A percentile compares a stretch with the other conserved stretches of the same genome.
Conservation (phyloP, 345 rosid species). For the Abelmoschus esculentus region DNA sequence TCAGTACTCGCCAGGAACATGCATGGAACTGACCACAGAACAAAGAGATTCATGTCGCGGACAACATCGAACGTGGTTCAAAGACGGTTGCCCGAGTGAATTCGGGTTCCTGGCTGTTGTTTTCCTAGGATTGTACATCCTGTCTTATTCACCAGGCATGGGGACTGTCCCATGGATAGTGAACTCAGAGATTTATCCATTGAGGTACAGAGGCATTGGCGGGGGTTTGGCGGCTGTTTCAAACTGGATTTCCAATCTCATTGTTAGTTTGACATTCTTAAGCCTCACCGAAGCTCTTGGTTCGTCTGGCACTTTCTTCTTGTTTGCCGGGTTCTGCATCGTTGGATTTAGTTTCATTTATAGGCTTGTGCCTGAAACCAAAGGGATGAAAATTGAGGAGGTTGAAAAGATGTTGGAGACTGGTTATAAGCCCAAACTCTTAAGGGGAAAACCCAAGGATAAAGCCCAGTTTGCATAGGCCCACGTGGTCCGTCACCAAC, state of each 20-base stretch:
- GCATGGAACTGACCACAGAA: slow-evolving; percentile 30
- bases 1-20: slow-evolving; percentile 68
- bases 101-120: slow-evolving; percentile 69
- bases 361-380: slow-evolving; percentile 69
- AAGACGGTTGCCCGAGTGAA: slow-evolving; percentile 70
- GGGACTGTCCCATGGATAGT: slow-evolving; percentile 85
- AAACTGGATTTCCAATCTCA: slow-evolving; percentile 70
- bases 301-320: slow-evolving; percentile 53
- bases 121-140: slow-evolving; percentile 59
- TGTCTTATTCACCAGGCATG: slow-evolving; percentile 75
- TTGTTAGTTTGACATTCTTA: slow-evolving; percentile 57
- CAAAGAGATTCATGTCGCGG: slow-evolving; percentile 26
- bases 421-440: slow-evolving; percentile 45
- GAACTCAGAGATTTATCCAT: slow-evolving; percentile 85
- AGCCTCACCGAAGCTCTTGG: slow-evolving; percentile 49
- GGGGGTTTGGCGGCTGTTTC: slow-evolving; percentile 77
- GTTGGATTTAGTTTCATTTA: slow-evolving; percentile 44
- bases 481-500: not conserved
- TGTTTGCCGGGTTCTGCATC: slow-evolving; percentile 48
- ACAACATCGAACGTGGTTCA: slow-evolving; percentile 36
- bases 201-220: slow-evolving; percentile 66
- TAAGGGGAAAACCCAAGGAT: slow-evolving; percentile 12
- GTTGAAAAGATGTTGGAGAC: slow-evolving; percentile 55
- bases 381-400: slow-evolving; percentile 75
- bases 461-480: not conserved